Conservation (phyloP, 2,329 filamentous ascomycete species). For the Diaporthe amygdali region DNA sequence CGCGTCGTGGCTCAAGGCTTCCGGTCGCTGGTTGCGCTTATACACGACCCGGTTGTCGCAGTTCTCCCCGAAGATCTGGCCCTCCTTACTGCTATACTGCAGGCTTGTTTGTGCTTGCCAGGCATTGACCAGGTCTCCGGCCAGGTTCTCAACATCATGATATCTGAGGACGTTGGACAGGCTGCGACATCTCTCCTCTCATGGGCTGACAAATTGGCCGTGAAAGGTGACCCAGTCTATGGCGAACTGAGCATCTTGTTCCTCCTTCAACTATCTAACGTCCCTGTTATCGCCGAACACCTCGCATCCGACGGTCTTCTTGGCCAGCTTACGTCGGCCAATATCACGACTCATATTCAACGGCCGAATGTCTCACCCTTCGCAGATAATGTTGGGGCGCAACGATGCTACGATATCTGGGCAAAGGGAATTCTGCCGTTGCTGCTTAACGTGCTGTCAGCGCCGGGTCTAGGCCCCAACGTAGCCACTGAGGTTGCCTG, state of each 20-base stretch:
- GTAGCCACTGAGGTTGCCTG: conserved; percentile 84
- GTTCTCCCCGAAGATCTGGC: conserved; percentile 81
- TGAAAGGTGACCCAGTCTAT: conserved; percentile 85
- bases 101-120: conserved; percentile 81
- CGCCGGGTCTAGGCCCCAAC: conserved; percentile 70
- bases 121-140: conserved; percentile 74
- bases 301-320: conserved; percentile 88
- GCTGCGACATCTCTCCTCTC: conserved; percentile 88
- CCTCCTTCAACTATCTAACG: conserved; percentile 82
- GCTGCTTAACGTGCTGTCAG: conserved; percentile 84
- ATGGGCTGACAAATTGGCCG: conserved; percentile 85
- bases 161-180: conserved; percentile 75
- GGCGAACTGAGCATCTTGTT: conserved; percentile 91
- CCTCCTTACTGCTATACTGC: conserved; percentile 85
- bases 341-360: conserved; percentile 78
- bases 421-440: conserved; percentile 85
- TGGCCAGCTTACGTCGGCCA: conserved; percentile 78
- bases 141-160: conserved; percentile 73
- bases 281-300: conserved; percentile 84
- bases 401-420: conserved; percentile 89
- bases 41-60: conserved; percentile 75
- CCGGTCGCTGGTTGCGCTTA: conserved; percentile 76
- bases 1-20: conserved; percentile 83
- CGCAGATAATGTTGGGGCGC: conserved; percentile 69
- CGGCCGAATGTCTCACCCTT: conserved; percentile 77